A percentile compares a stretch with the other conserved stretches of the same genome.
Evolutionary conservation across 192 early-diverging fungal genomes (phyloP).

Genomic region (Umbelopsis ramanniana): DNA sequence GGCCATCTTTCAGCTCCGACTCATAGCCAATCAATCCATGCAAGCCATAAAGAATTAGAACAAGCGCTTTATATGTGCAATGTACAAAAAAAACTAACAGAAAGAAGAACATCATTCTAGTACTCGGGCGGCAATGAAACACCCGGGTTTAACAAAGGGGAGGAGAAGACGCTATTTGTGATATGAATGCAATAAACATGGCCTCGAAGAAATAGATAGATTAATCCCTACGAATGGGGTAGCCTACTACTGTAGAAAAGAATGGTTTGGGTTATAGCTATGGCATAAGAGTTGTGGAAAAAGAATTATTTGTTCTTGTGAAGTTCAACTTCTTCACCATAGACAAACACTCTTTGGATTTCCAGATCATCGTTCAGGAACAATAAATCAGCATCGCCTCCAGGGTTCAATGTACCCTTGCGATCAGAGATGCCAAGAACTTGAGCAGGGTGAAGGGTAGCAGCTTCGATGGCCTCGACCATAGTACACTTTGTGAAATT

Average conservation of each 20-base stretch:
- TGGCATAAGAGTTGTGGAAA: too few relatives aligned
- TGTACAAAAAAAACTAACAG: constrained; percentile 11
- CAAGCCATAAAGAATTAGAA: not conserved
- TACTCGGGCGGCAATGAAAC: not conserved
- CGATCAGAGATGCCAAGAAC: constrained; percentile 69
- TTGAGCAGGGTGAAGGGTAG: constrained; percentile 78
- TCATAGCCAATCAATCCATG: not conserved
- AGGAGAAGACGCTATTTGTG: too few relatives aligned
- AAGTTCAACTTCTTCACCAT: constrained; percentile 61
- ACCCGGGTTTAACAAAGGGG: too few relatives aligned
- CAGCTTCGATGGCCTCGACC: constrained; percentile 81
- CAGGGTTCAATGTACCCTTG: constrained; percentile 74
- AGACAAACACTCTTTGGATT: constrained; percentile 75
- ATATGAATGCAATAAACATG: too few relatives aligned
- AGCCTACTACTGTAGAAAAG: too few relatives aligned
- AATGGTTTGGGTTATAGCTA: not conserved
- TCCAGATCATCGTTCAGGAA: constrained; percentile 69
- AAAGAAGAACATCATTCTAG: not conserved
- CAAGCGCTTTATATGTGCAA: constrained; percentile 13
- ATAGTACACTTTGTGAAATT: constrained; percentile 75
- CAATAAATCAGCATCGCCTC: constrained; percentile 80
- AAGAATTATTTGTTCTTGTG: constrained; percentile 11
- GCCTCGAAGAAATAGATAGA: too few relatives aligned
- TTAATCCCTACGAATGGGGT: too few relatives aligned
- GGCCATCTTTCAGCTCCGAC: not conserved